Conservation (phyloP, 2,329 filamentous ascomycete genomes). For the Cercospora zeina region DNA sequence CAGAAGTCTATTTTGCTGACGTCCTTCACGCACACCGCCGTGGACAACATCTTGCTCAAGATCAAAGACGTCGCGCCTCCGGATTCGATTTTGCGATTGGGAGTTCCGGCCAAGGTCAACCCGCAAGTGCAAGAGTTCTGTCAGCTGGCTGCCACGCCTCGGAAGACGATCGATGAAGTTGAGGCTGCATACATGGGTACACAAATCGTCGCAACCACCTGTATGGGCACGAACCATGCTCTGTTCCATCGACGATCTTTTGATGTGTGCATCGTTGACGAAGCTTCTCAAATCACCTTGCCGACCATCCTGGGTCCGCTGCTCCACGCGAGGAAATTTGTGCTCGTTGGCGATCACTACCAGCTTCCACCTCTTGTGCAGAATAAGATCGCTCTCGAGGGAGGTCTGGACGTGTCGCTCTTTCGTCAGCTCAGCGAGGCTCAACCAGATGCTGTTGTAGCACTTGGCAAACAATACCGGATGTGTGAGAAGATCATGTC, state of each 20-base stretch:
- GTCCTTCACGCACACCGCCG: slow-evolving; percentile 94
- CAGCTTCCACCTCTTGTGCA: slow-evolving; percentile 92
- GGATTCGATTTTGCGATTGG: slow-evolving; percentile 80
- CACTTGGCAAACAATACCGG: slow-evolving; percentile 91
- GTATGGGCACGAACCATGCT: slow-evolving; percentile 84
- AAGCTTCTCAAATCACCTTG: slow-evolving; percentile 94
- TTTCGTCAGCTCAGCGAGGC: slow-evolving; percentile 91
- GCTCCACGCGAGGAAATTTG: slow-evolving; percentile 86
- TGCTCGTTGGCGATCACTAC: slow-evolving; percentile 94
- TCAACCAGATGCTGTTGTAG: slow-evolving; percentile 84
- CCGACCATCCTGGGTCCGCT: slow-evolving; percentile 94
- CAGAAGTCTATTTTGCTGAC: slow-evolving; percentile 91
- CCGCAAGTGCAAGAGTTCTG: slow-evolving; percentile 84
- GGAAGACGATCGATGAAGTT: slow-evolving; percentile 78
- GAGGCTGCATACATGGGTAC: slow-evolving; percentile 79
- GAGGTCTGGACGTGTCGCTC: slow-evolving; percentile 86
- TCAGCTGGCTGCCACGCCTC: slow-evolving; percentile 71
- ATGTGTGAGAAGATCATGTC: slow-evolving; percentile 98
- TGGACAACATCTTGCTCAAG: slow-evolving; percentile 96
- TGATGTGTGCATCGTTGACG: slow-evolving; percentile 97
- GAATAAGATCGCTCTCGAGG: slow-evolving; percentile 81
- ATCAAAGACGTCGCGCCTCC: slow-evolving; percentile 59
- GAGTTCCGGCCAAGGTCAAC: slow-evolving; percentile 81
- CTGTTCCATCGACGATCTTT: slow-evolving; percentile 87
- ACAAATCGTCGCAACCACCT: slow-evolving; percentile 91